Evolutionary conservation across 176 grass and related monocot species (phyloP), one percentile per base, ranked within the genome.

Genomic region (Aegilops longissima): DNA sequence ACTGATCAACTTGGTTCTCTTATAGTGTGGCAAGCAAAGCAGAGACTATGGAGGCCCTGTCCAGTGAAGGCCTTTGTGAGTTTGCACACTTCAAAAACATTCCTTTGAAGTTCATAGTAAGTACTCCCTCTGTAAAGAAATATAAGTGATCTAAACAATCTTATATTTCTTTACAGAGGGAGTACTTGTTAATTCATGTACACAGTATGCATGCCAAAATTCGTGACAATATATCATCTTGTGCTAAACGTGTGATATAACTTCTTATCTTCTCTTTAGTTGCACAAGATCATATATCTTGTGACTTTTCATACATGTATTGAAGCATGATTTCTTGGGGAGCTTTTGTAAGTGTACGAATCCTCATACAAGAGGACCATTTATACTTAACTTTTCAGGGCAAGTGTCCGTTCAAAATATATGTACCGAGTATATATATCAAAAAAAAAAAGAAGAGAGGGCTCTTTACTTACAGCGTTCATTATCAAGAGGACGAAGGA

Each of bases 401-500:
- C 33, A 47, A 49, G 35, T 24, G 25, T 16, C 17, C 20, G 25
- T 47, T 51, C 21, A 7, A 35, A 70, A 13, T 58, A 36, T 51
- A 5, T 81, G 61, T 12, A 54, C 51, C 17, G 20, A 11, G 18
- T 62, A 20, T 13, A 40, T 2, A 70, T 3, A 64, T 69, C 2
- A 70, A 80, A 25, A 61, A 58, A 58, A 9, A 82, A 7, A 12
- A 45, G 3, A 69, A 34, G 3, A 34, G 33, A 34, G 33, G 62
- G 40, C 18, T 62, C n/a, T 56, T 62, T 61, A 94, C 97, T 93
- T 76, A 99, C 97, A 91, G 24, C 94, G 89, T 49, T 99, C 97
- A 79, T 93, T 99, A 73, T 99, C 97, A 83, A 99, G 97, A 78
- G 97, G 97, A 11, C 97, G 91, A 31, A 99, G 97, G 90, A 99